Evolutionary conservation across 371 early-diverging fungal species (phyloP).

Genomic region (Mortierella sp.): DNA sequence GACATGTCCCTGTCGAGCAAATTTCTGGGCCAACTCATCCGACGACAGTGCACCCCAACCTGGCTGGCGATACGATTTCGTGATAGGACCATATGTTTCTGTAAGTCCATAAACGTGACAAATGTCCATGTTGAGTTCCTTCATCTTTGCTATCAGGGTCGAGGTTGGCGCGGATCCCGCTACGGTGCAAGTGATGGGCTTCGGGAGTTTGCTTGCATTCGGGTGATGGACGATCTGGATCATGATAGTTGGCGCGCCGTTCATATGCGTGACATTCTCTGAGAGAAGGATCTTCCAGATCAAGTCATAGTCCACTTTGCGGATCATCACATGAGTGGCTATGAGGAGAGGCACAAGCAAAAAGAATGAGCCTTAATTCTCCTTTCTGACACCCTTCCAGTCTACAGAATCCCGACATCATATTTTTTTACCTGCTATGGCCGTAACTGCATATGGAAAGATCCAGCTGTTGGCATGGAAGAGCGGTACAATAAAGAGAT

Average conservation of each 20-base stretch:
- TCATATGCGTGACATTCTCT: constrained; percentile 70
- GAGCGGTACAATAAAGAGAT: constrained; percentile 73
- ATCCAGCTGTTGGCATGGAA: constrained; percentile 81
- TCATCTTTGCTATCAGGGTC: constrained; percentile 64
- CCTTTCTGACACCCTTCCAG: no score
- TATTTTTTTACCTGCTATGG: constrained; percentile 66
- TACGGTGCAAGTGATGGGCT: constrained; percentile 62
- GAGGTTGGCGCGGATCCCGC: constrained; percentile 73
- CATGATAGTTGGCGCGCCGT: constrained; percentile 78
- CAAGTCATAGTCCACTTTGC: constrained; percentile 67
- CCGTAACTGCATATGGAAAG: constrained; percentile 72
- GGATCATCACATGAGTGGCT: constrained; percentile 68
- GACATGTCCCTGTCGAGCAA: constrained; percentile 70
- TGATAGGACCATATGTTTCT: constrained; percentile 70
- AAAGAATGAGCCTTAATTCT: no score
- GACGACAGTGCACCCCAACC: constrained; percentile 51
- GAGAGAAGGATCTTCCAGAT: constrained; percentile 68
- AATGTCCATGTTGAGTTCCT: constrained; percentile 64
- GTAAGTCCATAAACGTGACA: constrained; percentile 80
- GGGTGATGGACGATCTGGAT: constrained; percentile 70
- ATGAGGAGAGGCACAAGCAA: not conserved
- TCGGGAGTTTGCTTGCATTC: constrained; percentile 57
- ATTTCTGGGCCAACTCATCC: constrained; percentile 57
- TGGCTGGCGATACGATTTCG: constrained; percentile 43
- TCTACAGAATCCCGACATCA: no score